Evolutionary conservation across 768 basidiomycete genomes (phyloP).

Genomic region (Porpolomopsis calyptriformis): DNA sequence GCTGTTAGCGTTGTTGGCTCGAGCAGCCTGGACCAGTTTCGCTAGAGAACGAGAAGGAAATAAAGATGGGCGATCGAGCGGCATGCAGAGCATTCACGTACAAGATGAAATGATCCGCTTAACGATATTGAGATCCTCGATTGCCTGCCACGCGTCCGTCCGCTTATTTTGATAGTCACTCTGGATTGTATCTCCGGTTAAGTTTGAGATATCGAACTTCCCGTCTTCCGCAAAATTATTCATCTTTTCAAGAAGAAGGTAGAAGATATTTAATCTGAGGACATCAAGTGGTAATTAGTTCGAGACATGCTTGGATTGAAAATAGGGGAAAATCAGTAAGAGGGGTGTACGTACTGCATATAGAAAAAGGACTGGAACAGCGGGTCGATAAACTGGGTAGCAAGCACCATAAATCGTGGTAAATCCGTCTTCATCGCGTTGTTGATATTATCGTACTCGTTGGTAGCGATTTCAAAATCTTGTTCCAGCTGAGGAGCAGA

Average conservation of each 20-base stretch:
- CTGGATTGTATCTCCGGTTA: conserved; percentile 59
- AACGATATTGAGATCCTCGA: conserved; percentile 73
- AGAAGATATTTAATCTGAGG: conserved; percentile 80
- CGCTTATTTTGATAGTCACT: conserved; percentile 69
- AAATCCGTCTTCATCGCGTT: conserved; percentile 83
- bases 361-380: conserved; percentile 99
- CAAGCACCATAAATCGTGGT: conserved; percentile 82
- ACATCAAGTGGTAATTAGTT: conserved; percentile 1
- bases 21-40: conserved; percentile 53
- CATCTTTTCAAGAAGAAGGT: conserved; percentile 89
- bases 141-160: conserved; percentile 68
- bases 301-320: neutral
- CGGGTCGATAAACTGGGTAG: conserved; percentile 87
- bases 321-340: neutral
- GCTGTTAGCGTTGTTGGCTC: conserved; percentile 17
- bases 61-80: neutral
- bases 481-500: conserved; percentile 64
- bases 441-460: conserved; percentile 92
- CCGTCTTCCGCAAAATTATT: conserved; percentile 71
- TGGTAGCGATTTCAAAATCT: conserved; percentile 87
- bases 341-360: conserved; percentile 72
- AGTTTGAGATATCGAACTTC: conserved; percentile 63
- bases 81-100: conserved; percentile 25
- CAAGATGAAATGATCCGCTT: conserved; percentile 82
- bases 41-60: conserved; percentile 28